A percentile compares a stretch with the other conserved stretches of the same genome.
These are phyloP conservation scores for Gossypium anomalum DNA, from an alignment of 345 rosid species.

Conservation along the genomic window DNA sequence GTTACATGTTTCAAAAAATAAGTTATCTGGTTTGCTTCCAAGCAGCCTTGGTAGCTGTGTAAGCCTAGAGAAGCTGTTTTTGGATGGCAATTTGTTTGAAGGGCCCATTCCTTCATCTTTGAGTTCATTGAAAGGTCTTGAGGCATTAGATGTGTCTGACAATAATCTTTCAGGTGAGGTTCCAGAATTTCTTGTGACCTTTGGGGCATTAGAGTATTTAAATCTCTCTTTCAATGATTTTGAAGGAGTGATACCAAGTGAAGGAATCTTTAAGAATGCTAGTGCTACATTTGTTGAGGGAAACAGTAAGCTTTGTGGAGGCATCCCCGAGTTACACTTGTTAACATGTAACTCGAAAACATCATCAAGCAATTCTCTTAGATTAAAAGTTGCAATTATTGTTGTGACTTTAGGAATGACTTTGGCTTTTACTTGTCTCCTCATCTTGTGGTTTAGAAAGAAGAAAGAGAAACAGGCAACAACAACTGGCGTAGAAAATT, in stretches of 20 bases:
- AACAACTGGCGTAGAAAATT: not conserved
- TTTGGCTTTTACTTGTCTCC: not conserved
- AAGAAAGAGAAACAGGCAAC: not conserved
- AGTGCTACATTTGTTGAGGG: slow-evolving; percentile 31
- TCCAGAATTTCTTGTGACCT: slow-evolving; percentile 11
- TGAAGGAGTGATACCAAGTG: slow-evolving; percentile 32
- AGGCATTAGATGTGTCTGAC: slow-evolving; percentile 26
- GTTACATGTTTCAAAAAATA: not conserved
- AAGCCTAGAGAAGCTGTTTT: slow-evolving; percentile 2
- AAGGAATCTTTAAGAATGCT: slow-evolving; percentile 31
- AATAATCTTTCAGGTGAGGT: slow-evolving; percentile 30
- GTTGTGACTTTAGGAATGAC: not conserved
- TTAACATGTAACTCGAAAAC: slow-evolving; percentile 5
- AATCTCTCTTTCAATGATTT: slow-evolving; percentile 40
- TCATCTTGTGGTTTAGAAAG: not conserved
- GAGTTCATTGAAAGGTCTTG: slow-evolving; percentile 15
- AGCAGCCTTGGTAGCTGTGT: slow-evolving; percentile 12
- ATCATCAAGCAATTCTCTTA: not conserved
- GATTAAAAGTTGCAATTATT: not conserved
- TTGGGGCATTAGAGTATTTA: not conserved
- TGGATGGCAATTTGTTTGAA: slow-evolving; percentile 28
- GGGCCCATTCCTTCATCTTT: slow-evolving; percentile 32
- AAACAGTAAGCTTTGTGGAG: slow-evolving; percentile 38
- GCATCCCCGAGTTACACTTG: slow-evolving; percentile 9
- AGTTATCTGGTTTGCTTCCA: not conserved